Base-by-base conservation (phyloP, 139 green algal species). In the Chlamydomonas incerta region DNA sequence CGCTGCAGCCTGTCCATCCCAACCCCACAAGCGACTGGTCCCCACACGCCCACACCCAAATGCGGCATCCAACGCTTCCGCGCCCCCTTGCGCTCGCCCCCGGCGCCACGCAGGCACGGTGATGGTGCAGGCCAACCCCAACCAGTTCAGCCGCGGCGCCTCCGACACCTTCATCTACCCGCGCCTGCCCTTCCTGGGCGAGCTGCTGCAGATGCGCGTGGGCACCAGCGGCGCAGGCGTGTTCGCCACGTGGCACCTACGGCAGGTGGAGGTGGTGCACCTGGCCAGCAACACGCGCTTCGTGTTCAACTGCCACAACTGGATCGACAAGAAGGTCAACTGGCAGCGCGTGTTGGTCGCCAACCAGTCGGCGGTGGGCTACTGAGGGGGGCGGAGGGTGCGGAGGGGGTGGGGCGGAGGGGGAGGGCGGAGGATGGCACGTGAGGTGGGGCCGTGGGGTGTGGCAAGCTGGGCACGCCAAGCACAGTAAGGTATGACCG, bases 241-340 rank as follows among this genome's bases (percentile, higher is more conserved):
- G 69, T 93, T 93, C 74, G 89, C 93, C 10, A 90, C 80, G 20
- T 97, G 94, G 94, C 93, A 96, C 66, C 72, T 97, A 77, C 58
- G 89, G 31, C 41, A 74, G 21, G 90, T 89, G 41, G 92, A 95
- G 77, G 93, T 95, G 41, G 81, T 90, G 26, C 91, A 96, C 83
- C 47, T 95, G 23, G 55, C 76, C 50, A 93, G 66, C 14, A 87
- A 90, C 33, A 58, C 75, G n/a, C 85, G 82, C 57, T 94, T 85
- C 87, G 58, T 87, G 73, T 96, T 96, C 81, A 75, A 90, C 65
- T 94, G 91, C 88, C 88, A 93, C 71, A 83, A 90, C 46, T 94
- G 91, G 91, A 83, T 94, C 26, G 88, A 94, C 75, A 91, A 90
- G 71, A 90, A 91, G 41, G 81, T 83, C 33, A 79, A 70, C 34